These are phyloP conservation scores for Yamadazyma trypodendri DNA, from an alignment of 1,139 yeast species.

Conservation along the genomic window DNA sequence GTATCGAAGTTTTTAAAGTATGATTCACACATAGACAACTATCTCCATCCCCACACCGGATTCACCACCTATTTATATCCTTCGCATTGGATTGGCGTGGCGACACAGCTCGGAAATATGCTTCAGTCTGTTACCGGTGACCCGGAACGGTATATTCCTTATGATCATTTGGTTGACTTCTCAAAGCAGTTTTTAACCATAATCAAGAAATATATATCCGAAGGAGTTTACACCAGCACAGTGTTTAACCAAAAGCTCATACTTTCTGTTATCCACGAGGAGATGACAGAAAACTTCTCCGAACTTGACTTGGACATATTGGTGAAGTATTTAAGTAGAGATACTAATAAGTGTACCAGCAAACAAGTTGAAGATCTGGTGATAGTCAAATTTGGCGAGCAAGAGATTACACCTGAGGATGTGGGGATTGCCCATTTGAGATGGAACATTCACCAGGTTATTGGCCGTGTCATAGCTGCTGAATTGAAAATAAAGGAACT, in stretches of 20 bases:
- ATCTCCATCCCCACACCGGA: constrained; percentile 10
- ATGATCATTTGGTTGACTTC: constrained; percentile 21
- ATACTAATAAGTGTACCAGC: constrained; percentile 17
- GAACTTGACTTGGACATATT: constrained; percentile 24
- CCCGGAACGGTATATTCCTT: constrained; percentile 26
- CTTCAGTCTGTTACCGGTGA: constrained; percentile 10
- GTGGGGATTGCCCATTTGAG: constrained; percentile 26
- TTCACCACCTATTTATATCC: constrained; percentile 21
- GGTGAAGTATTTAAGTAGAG: constrained; percentile 27
- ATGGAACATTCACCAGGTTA: constrained; percentile 22
- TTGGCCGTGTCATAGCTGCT: constrained; percentile 19
- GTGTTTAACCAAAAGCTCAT: constrained; percentile 22
- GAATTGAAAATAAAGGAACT: constrained; percentile 24
- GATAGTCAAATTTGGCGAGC: constrained; percentile 24
- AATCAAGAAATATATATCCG: constrained; percentile 10
- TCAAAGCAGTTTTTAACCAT: constrained; percentile 14
- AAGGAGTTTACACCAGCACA: constrained; percentile 20
- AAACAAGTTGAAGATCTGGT: constrained; percentile 13
- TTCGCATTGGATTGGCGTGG: constrained; percentile 17
- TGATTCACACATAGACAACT: constrained; percentile 12
- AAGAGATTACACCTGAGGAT: constrained; percentile 28
- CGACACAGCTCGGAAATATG: constrained; percentile 4
- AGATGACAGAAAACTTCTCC: constrained; percentile 15
- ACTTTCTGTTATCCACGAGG: constrained; percentile 13
- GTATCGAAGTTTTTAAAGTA: constrained; percentile 18